These are phyloP conservation scores for Cutaneotrichosporon sp. DNA, from an alignment of 1,284 basidiomycete species.

Conservation along the genomic window DNA sequence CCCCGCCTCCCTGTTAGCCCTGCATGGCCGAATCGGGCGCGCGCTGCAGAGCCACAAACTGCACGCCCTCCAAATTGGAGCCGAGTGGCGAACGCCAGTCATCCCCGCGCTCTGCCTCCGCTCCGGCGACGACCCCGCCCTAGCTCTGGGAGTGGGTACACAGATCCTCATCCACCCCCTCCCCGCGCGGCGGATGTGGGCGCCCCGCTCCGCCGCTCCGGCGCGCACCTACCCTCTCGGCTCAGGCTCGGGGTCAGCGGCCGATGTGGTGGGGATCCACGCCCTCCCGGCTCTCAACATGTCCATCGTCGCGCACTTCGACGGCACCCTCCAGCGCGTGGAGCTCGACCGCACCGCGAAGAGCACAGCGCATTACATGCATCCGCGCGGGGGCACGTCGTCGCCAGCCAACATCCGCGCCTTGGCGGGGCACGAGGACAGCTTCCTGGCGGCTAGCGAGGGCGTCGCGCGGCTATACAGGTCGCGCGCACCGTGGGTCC, in stretches of 20 bases:
- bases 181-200: neutral
- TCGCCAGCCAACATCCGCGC: constrained; percentile 18
- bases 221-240: constrained; percentile 26
- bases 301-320: constrained; percentile 37
- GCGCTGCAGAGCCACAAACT: constrained; percentile 28
- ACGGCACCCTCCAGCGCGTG: constrained; percentile 42
- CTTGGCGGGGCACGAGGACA: constrained; percentile 15
- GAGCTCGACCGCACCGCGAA: constrained; percentile 2
- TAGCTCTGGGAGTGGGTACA: constrained; percentile 41
- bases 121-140: constrained; percentile 23
- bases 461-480: constrained; percentile 31
- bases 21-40: constrained; percentile 30
- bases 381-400: constrained; percentile 15
- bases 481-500: constrained; percentile 40
- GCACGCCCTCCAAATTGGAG: constrained; percentile 44
- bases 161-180: constrained; percentile 39
- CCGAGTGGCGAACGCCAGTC: constrained; percentile 36
- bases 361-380: constrained; percentile 22
- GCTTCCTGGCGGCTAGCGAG: constrained; percentile 32
- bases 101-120: constrained; percentile 36
- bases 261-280: constrained; percentile 42
- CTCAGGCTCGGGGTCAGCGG: constrained; percentile 21
- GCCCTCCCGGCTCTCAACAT: constrained; percentile 23
- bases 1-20: constrained; percentile 22
- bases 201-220: constrained; percentile 1